Evolutionary conservation across 495 filamentous ascomycete species (phyloP).

Genomic region (Podospora pseudopauciseta): DNA sequence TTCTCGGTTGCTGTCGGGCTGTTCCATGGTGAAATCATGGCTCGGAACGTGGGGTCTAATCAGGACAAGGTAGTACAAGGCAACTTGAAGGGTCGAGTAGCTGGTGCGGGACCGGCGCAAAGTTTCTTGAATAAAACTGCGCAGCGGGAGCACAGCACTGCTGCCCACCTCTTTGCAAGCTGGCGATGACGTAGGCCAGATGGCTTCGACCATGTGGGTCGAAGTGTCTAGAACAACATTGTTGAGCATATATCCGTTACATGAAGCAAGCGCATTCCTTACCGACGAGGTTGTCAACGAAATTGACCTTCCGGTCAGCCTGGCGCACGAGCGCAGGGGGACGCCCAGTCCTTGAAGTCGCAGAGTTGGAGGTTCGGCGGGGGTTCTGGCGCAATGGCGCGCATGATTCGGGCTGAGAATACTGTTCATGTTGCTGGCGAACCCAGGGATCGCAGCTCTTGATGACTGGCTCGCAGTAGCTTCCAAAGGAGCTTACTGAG

Average conservation of each 20-base stretch:
- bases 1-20: constrained; percentile 66
- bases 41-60: constrained; percentile 87
- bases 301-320: constrained; percentile 88
- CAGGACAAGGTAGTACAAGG: constrained; percentile 91
- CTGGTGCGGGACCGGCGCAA: constrained; percentile 90
- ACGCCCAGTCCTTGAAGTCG: constrained; percentile 55
- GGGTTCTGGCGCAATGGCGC: constrained; percentile 76
- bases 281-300: constrained; percentile 98
- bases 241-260: not conserved
- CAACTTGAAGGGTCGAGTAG: constrained; percentile 95
- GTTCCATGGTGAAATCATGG: constrained; percentile 80
- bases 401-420: constrained; percentile 49
- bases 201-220: constrained; percentile 93
- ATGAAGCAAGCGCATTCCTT: constrained; percentile 47
- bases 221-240: constrained; percentile 67
- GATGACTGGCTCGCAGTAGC: constrained; percentile 26
- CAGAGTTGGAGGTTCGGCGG: constrained; percentile 61
- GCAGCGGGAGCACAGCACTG: constrained; percentile 78
- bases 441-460: constrained; percentile 32
- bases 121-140: constrained; percentile 96
- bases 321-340: constrained; percentile 85
- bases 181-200: constrained; percentile 81
- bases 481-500: constrained; percentile 31
- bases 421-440: constrained; percentile 23
- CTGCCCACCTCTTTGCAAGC: constrained; percentile 53